Conservation (phyloP, 2,329 filamentous ascomycete species). For the Colletotrichum theobromicola region DNA sequence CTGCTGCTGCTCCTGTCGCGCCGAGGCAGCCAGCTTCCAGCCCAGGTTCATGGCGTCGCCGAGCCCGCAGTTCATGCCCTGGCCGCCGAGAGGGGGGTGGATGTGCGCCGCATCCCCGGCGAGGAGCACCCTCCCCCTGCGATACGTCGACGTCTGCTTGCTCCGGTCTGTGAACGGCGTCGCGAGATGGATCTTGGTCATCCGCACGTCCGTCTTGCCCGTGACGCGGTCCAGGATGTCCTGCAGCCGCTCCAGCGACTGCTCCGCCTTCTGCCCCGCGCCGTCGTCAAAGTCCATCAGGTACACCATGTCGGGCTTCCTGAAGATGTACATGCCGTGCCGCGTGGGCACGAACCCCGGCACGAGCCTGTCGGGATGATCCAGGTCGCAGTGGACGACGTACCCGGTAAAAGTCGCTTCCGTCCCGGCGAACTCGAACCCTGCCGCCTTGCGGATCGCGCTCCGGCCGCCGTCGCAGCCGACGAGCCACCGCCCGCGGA, state of each 20-base stretch:
- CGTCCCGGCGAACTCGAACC: constrained; percentile 40
- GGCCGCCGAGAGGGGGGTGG: constrained; percentile 51
- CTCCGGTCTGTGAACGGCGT: constrained; percentile 22
- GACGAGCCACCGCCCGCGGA: constrained; percentile 39
- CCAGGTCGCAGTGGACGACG: constrained; percentile 34
- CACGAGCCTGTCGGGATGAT: constrained; percentile 31
- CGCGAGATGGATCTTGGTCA: constrained; percentile 28
- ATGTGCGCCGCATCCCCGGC: constrained; percentile 57
- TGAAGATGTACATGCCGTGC: constrained; percentile 31
- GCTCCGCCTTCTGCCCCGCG: constrained; percentile 20
- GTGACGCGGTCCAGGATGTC: constrained; percentile 24
- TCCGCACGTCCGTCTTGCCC: constrained; percentile 25
- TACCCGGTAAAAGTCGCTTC: constrained; percentile 41
- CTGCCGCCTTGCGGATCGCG: constrained; percentile 38
- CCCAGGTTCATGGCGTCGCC: constrained; percentile 54
- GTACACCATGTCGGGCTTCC: constrained; percentile 12
- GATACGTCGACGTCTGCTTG: constrained; percentile 51
- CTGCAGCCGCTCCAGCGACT: constrained; percentile 26
- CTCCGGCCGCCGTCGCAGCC: constrained; percentile 49
- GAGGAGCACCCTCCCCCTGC: constrained; percentile 54
- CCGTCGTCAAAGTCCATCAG: constrained; percentile 28
- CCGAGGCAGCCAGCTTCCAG: constrained; percentile 47
- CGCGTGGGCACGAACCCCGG: constrained; percentile 29
- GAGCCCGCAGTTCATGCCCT: constrained; percentile 57
- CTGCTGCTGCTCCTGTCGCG: neutral